Base-by-base conservation (phyloP, 163 green algal species). In the Chlorella variabilis region DNA sequence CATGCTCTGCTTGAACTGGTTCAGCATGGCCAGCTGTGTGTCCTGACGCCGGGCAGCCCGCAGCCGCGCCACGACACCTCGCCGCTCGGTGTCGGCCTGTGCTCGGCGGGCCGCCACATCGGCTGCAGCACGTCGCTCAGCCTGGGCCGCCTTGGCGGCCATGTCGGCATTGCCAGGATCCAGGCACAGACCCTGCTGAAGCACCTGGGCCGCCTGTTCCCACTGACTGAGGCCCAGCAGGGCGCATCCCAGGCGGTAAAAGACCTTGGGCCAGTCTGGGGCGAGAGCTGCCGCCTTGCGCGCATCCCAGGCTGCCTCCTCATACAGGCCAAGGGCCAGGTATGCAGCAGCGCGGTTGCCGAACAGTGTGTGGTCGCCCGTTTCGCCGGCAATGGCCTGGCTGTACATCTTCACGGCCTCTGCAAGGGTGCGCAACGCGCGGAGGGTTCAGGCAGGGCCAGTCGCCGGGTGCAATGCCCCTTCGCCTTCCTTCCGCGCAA, bases 311-410 rank as follows among this genome's bases (percentile, higher is more conserved):
- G 90, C 71, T 8, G 92, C 88, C 48, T 90, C 76, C 41, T 91
- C 81, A 70, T 85, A 93, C 27, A 84, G 74, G 1, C 84, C 83
- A 63, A 91, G 31, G 11, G 84, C 79, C 18, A 90, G 85, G 67
- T 92, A 81, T 0, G 90, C 83, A 1, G 90, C 91, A n/a, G 89
- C 93, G 49, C 93, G 87, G 78, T 97, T 97, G 68, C 78, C 89
- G 61, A 80, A 86, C 42, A 92, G 68, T 7, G 70, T 71, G n/a
- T 56, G n/a, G 25, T 92, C 85, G 17, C 42, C 33, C 27, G 82
- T 45, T 6, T 42, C 62, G 0, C 87, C 88, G 23, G 87, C 87
- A 31, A 92, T 87, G 17, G 88, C 88, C 74, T 92, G 76, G 67
- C 67, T 90, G 71, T 92, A 92, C 41, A 81, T 58, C 39, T 74